A percentile compares a stretch with the other conserved stretches of the same genome.
These are phyloP conservation scores for Arthrocladium fulminans DNA, from an alignment of 2,329 filamentous ascomycete species.

Conservation along the genomic window DNA sequence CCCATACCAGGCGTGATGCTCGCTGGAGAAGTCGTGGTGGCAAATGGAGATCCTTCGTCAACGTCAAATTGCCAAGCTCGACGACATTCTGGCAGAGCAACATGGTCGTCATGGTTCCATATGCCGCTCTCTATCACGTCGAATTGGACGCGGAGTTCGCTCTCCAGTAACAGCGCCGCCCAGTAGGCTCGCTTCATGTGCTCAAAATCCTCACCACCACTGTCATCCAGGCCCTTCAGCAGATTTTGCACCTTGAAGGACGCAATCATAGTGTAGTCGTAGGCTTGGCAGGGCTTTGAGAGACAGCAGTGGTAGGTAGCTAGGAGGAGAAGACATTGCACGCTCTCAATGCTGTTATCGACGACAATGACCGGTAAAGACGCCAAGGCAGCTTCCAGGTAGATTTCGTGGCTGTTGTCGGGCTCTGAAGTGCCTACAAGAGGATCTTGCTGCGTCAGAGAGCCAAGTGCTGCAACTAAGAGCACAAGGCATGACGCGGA, in stretches of 20 bases:
- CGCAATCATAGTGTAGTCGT: slow-evolving; percentile 26
- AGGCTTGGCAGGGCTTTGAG: slow-evolving; percentile 25
- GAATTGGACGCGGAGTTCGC: slow-evolving; percentile 25
- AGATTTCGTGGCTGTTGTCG: slow-evolving; percentile 17
- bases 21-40: slow-evolving; percentile 6
- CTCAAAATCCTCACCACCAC: slow-evolving; percentile 13
- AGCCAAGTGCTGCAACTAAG: slow-evolving; percentile 25
- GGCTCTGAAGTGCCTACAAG: slow-evolving; percentile 6
- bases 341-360: slow-evolving; percentile 21
- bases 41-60: not conserved
- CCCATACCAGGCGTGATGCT: not conserved
- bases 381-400: slow-evolving; percentile 18
- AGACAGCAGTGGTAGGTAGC: slow-evolving; percentile 25
- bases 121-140: slow-evolving; percentile 25
- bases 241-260: slow-evolving; percentile 26
- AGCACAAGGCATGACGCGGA: slow-evolving; percentile 23
- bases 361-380: slow-evolving; percentile 21
- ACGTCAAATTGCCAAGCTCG: slow-evolving; percentile 22
- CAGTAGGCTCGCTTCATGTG: slow-evolving; percentile 21
- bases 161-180: slow-evolving; percentile 25
- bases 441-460: slow-evolving; percentile 7
- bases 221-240: slow-evolving; percentile 16
- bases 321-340: slow-evolving; percentile 24
- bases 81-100: slow-evolving; percentile 22
- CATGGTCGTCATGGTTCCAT: slow-evolving; percentile 25